Conservation (phyloP, 352 stramenopile genomes). For the Pythium aquatile region DNA sequence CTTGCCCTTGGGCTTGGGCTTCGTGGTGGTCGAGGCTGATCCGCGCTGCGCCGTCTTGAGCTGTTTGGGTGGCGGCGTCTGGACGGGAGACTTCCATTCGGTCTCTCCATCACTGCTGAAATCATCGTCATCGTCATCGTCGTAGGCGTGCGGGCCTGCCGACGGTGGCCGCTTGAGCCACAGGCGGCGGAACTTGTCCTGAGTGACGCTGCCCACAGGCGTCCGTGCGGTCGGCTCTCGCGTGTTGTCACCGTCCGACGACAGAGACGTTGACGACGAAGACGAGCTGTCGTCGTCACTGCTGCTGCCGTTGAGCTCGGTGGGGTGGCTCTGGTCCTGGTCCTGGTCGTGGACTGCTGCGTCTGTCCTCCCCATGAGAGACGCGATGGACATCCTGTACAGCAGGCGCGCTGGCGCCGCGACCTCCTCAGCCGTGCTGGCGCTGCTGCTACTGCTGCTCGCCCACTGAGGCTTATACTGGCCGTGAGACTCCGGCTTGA, state of each 20-base stretch:
- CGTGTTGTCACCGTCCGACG: slow-evolving; percentile 5
- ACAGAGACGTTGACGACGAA: background rate
- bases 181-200: slow-evolving; percentile 6
- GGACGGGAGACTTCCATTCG: slow-evolving; percentile 22
- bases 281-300: slow-evolving; percentile 11
- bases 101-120: slow-evolving; percentile 21
- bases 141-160: slow-evolving; percentile 7
- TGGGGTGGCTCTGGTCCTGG: background rate
- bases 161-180: slow-evolving; percentile 9
- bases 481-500: no score
- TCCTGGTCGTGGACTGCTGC: background rate
- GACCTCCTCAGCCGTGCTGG: no score
- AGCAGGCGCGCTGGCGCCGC: slow-evolving; percentile 19
- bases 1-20: no score
- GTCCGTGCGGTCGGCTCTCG: slow-evolving; percentile 7
- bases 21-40: slow-evolving; percentile 28
- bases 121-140: slow-evolving; percentile 23
- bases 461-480: no score
- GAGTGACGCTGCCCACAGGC: slow-evolving; percentile 9
- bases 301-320: background rate
- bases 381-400: slow-evolving; percentile 48
- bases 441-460: no score
- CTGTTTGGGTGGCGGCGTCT: slow-evolving; percentile 30
- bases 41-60: slow-evolving; percentile 47
- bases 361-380: slow-evolving; percentile 32